Evolutionary conservation across 78 protist genomes (phyloP).

Genomic region (Monosiga brevicollis): DNA sequence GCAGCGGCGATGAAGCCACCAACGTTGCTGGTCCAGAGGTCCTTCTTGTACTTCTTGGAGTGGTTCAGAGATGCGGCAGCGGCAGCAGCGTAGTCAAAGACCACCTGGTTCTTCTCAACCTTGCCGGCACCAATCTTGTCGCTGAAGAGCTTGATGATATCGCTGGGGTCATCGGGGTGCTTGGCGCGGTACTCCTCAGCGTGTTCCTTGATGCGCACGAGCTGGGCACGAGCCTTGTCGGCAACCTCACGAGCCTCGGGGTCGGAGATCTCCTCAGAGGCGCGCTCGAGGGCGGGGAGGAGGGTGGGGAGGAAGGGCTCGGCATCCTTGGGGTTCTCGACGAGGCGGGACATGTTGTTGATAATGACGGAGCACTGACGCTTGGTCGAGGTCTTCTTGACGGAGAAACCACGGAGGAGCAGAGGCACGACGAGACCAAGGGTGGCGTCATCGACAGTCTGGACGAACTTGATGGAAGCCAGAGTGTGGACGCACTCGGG

Average conservation of each 20-base stretch:
- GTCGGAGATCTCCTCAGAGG: slow-evolving; percentile 37
- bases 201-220: neutral
- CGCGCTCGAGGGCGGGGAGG: slow-evolving; percentile 40
- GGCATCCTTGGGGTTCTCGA: slow-evolving; percentile 45
- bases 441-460: slow-evolving; percentile 30
- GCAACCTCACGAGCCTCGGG: slow-evolving; percentile 58
- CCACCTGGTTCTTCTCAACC: too few relatives aligned
- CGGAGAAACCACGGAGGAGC: slow-evolving; percentile 42
- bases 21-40: neutral
- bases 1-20: neutral
- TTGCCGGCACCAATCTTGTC: too few relatives aligned
- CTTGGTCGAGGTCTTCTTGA: slow-evolving; percentile 13
- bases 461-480: slow-evolving; percentile 45
- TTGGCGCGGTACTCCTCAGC: too few relatives aligned
- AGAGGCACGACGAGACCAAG: slow-evolving; percentile 39
- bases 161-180: too few relatives aligned
- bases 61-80: too few relatives aligned
- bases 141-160: too few relatives aligned
- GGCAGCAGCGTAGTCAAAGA: too few relatives aligned
- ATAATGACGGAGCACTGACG: slow-evolving; percentile 45
- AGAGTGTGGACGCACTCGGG: slow-evolving; percentile 46
- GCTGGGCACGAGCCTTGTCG: slow-evolving; percentile 17
- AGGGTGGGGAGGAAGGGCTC: slow-evolving; percentile 53
- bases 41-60: too few relatives aligned
- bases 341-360: slow-evolving; percentile 53